A percentile compares a stretch with the other conserved stretches of the same genome.
These are phyloP conservation scores for Geoglossum glabrum DNA, from an alignment of 495 filamentous ascomycete species.

Conservation along the genomic window DNA sequence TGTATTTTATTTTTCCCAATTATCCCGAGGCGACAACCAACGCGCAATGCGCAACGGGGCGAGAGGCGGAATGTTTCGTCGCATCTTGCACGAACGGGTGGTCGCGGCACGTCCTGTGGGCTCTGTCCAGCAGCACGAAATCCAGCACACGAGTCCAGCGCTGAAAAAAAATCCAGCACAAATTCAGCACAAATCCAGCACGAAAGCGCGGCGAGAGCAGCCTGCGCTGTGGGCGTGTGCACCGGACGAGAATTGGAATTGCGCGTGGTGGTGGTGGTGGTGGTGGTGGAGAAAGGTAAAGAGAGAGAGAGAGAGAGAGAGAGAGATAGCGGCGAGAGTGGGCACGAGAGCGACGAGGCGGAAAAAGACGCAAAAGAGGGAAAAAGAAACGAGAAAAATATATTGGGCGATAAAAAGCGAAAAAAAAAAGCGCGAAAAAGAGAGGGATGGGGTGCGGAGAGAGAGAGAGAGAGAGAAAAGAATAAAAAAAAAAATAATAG, in stretches of 20 bases:
- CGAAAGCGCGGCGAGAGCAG: no score
- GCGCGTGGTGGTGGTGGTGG: no score
- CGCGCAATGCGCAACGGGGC: neutral
- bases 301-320: neutral
- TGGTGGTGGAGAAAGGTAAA: neutral
- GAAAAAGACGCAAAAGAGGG: no score
- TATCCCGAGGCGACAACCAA: neutral
- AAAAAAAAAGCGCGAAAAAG: neutral
- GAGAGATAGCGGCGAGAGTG: neutral
- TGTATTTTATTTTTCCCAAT: neutral
- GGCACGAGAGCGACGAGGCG: neutral
- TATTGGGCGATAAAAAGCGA: neutral
- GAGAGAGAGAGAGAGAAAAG: conserved; percentile 5
- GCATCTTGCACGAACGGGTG: neutral
- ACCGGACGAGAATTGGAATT: no score
- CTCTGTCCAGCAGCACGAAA: neutral
- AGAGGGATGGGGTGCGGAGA: conserved; percentile 1
- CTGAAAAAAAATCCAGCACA: no score
- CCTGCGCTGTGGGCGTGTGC: no score
- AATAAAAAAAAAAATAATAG: conserved; percentile 4
- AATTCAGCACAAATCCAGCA: no score
- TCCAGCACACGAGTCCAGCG: neutral
- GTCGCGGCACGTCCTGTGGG: neutral
- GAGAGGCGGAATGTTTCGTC: neutral
- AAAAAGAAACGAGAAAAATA: neutral